Base-by-base conservation (phyloP, 2,329 filamentous ascomycete species). In the Nothopassalora personata region DNA sequence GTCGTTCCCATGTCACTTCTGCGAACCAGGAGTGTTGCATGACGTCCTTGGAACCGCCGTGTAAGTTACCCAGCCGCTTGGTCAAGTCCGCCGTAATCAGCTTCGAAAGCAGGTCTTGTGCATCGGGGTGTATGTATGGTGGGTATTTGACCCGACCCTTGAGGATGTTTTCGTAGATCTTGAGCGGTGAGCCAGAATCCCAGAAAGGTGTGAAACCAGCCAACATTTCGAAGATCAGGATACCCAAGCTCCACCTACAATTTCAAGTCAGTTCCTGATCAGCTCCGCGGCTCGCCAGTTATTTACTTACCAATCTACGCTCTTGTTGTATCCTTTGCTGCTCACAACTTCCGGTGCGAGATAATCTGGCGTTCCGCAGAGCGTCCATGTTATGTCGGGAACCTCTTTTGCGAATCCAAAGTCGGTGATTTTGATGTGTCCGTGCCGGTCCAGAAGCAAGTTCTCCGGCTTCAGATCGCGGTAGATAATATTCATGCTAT, bases 261-360 rank as follows among this genome's bases (percentile, higher is more conserved):
- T 27, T 33, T 33, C n/a, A 10, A n/a, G 30, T 51, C 30, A 51
- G 30, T 18, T n/a, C 15, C 27, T 51, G 23, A 27, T 34, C 30
- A 31, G 18, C 13, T 30, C 3, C 56, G 30, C 10, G 5, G 10
- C 10, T 31, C 49, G 34, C 15, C 49, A 31, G 11, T 13, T 60
- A 27, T 23, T 5, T 49, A 78, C 89, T 79, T 79, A 97, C 94
- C 94, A 99, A 74, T 99, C 94, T 18, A 99, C 94, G 45, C 93
- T 97, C 76, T 97, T 99, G 80, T 99, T 99, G 81, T 99, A 99
- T 55, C 94, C 94, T 78, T 97, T 97, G 75, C 93, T 97, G 60
- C 91, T 92, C n/a, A 99, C 94, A 13, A 99, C 94, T 77, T 99
- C 94, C 0, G 94, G 94, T 0, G 94, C 94, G 36, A 99, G 84